phyloP scores from a whole-genome alignment of 768 basidiomycete species.

The Lactifluus volemus region DNA sequence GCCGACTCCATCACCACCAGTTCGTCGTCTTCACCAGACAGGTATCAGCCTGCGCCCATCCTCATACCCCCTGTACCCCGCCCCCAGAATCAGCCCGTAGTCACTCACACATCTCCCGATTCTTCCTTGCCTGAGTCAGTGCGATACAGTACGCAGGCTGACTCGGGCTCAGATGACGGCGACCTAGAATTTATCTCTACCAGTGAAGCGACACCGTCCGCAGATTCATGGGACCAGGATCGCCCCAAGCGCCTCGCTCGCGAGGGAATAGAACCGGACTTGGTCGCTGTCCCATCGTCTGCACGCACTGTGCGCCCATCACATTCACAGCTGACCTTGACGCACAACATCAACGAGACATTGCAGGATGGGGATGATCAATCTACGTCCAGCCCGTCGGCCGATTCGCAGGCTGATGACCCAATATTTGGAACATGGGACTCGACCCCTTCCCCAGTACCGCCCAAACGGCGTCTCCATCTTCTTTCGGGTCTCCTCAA shows the following conservation, averaged over 20 bases:
- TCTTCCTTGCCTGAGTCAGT: slow-evolving; percentile 2
- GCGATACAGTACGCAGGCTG: slow-evolving; percentile 20
- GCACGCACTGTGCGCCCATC: slow-evolving; percentile 8
- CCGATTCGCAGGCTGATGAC: slow-evolving; percentile 10
- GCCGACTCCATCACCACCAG: slow-evolving; percentile 3
- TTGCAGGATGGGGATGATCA: slow-evolving; percentile 13
- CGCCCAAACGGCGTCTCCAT: slow-evolving; percentile 14
- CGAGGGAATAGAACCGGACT: background rate
- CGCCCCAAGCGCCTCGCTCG: background rate
- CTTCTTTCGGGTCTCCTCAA: slow-evolving; percentile 14
- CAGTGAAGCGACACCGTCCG: slow-evolving; percentile 9
- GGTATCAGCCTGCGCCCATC: slow-evolving; percentile 11
- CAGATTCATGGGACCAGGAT: slow-evolving; percentile 11
- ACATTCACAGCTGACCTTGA: slow-evolving; percentile 16
- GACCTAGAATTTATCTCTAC: slow-evolving; percentile 19
- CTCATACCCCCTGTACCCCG: slow-evolving; percentile 17
- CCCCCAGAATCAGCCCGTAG: slow-evolving; percentile 10
- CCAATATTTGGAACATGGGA: background rate
- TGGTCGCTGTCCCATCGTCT: background rate
- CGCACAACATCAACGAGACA: background rate
- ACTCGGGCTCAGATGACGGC: slow-evolving; percentile 18
- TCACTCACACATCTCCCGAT: slow-evolving; percentile 1
- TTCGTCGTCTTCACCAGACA: slow-evolving; percentile 14
- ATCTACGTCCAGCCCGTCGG: slow-evolving; percentile 12
- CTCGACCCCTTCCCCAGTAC: slow-evolving; percentile 11